A percentile compares a stretch with the other conserved stretches of the same genome.
Evolutionary conservation across 495 filamentous ascomycete genomes (phyloP).

Genomic region (Penicillium ucsense): DNA sequence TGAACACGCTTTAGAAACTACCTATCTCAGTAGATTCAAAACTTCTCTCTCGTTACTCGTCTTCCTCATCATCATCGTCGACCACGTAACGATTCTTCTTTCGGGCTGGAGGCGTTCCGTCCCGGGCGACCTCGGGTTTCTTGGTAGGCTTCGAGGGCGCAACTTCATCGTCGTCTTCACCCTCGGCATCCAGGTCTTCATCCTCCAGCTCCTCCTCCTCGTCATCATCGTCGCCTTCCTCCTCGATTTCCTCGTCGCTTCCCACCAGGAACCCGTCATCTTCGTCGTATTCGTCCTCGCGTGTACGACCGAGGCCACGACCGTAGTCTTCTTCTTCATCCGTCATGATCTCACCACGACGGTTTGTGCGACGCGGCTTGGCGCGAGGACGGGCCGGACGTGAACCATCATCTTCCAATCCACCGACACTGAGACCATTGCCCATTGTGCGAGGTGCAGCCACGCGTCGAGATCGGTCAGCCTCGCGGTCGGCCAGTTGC

Average conservation of each 20-base stretch:
- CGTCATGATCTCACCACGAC: constrained; percentile 45
- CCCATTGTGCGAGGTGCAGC: constrained; percentile 35
- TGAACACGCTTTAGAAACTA: no score
- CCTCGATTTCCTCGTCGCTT: constrained; percentile 61
- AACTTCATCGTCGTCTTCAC: constrained; percentile 40
- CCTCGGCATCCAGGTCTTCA: constrained; percentile 47
- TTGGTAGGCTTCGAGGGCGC: constrained; percentile 18
- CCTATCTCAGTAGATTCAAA: no score
- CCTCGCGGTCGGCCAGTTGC: constrained; percentile 54
- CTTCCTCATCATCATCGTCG: constrained; percentile 37
- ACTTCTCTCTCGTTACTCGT: constrained; percentile 12
- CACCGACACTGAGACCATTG: constrained; percentile 60
- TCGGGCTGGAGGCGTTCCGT: constrained; percentile 28
- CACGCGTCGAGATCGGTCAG: constrained; percentile 44
- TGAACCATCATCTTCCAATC: constrained; percentile 58
- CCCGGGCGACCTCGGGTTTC: constrained; percentile 14
- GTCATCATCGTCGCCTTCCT: constrained; percentile 49
- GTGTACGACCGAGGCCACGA: constrained; percentile 44
- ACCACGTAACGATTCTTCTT: constrained; percentile 40
- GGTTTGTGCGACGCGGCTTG: constrained; percentile 34
- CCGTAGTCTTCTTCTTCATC: constrained; percentile 53
- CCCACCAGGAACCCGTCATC: constrained; percentile 70
- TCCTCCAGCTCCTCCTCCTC: constrained; percentile 54
- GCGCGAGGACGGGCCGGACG: constrained; percentile 33
- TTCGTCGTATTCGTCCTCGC: constrained; percentile 76